Evolutionary conservation across 1,284 basidiomycete genomes (phyloP).

Genomic region (Ceratobasidium sp.): DNA sequence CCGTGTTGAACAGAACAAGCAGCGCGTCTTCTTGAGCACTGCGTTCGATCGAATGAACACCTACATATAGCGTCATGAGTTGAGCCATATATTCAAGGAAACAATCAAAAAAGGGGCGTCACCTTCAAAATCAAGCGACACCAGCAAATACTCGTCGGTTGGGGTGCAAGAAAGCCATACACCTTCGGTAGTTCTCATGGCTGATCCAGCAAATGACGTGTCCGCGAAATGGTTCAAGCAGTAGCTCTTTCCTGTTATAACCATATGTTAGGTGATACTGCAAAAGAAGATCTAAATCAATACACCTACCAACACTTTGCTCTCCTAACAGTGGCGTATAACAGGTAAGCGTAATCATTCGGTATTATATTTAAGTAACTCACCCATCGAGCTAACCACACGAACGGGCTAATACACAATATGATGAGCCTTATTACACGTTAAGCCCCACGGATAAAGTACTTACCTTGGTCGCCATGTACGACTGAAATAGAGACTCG

Average conservation of each 20-base stretch:
- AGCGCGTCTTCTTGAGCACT: slow-evolving; percentile 71
- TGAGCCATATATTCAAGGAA: background rate
- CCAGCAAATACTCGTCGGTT: slow-evolving; percentile 63
- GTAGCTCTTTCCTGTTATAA: slow-evolving; percentile 53
- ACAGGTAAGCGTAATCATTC: slow-evolving; percentile 36
- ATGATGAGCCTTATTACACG: background rate
- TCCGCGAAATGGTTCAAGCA: slow-evolving; percentile 70
- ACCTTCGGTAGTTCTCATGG: slow-evolving; percentile 71
- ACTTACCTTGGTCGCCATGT: slow-evolving; percentile 65
- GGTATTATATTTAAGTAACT: slow-evolving; percentile 36
- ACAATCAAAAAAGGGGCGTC: background rate
- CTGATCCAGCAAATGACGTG: slow-evolving; percentile 72
- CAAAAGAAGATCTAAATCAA: background rate
- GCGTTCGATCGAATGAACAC: slow-evolving; percentile 70
- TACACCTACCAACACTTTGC: slow-evolving; percentile 49
- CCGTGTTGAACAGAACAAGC: slow-evolving; percentile 71
- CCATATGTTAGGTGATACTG: slow-evolving; percentile 7
- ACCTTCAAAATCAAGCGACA: slow-evolving; percentile 74
- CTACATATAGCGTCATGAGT: slow-evolving; percentile 50
- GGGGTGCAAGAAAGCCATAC: slow-evolving; percentile 75
- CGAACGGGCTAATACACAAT: slow-evolving; percentile 62
- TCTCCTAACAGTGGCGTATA: slow-evolving; percentile 70
- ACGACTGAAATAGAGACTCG: slow-evolving; percentile 70
- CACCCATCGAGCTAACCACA: slow-evolving; percentile 73
- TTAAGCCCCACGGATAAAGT: background rate